Conservation (phyloP, 2,329 filamentous ascomycete genomes). For the Cercospora janseana region DNA sequence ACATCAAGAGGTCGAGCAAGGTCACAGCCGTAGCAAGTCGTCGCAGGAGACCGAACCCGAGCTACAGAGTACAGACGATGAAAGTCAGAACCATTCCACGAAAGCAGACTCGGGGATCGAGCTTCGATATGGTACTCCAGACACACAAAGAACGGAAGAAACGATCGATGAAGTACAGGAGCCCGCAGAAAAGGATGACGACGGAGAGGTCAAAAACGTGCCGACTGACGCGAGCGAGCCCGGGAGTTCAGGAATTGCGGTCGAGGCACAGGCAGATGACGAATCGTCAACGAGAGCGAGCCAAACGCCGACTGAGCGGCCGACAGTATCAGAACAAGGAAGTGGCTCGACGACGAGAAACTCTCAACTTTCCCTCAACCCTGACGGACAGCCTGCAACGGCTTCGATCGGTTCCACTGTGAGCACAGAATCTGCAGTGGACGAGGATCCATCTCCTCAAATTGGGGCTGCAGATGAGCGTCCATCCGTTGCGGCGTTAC, state of each 20-base stretch:
- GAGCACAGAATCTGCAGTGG: too few relatives aligned
- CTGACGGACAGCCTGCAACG: slow-evolving; percentile 24
- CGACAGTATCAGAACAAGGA: slow-evolving; percentile 6
- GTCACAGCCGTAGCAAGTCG: not conserved
- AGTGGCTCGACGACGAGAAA: slow-evolving; percentile 11
- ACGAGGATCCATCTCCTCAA: too few relatives aligned
- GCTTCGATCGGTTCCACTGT: not conserved
- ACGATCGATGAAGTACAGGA: slow-evolving; percentile 14
- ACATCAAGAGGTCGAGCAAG: not conserved
- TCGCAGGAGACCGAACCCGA: slow-evolving; percentile 21
- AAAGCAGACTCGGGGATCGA: slow-evolving; percentile 58
- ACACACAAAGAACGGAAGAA: slow-evolving; percentile 18
- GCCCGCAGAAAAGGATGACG: not conserved
- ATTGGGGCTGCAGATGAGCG: too few relatives aligned
- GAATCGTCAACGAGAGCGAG: slow-evolving; percentile 16
- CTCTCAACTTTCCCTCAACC: slow-evolving; percentile 24
- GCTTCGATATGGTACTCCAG: slow-evolving; percentile 43
- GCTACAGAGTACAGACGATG: slow-evolving; percentile 21
- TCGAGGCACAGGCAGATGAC: slow-evolving; percentile 8
- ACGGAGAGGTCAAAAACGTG: too few relatives aligned
- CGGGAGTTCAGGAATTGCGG: too few relatives aligned
- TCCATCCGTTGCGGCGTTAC: not conserved
- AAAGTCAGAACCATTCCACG: slow-evolving; percentile 35
- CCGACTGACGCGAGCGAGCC: too few relatives aligned
- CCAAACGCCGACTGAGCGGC: slow-evolving; percentile 20